Evolutionary conservation across 495 filamentous ascomycete genomes (phyloP).

Genomic region (Penicillium ochrochloron): DNA sequence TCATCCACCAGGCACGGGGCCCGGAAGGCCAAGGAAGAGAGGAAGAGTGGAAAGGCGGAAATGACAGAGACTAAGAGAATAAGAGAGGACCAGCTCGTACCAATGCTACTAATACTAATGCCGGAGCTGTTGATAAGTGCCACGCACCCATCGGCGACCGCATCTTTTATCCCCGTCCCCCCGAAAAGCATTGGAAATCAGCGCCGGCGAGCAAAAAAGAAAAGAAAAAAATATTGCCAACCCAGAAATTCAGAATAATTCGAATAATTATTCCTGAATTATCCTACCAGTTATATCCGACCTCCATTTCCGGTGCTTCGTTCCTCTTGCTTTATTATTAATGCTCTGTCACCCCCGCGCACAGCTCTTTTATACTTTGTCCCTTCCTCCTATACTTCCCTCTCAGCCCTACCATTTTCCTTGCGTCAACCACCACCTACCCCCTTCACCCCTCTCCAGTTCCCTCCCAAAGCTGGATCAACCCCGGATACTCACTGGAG

Average conservation of each 20-base stretch:
- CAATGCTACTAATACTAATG: background rate
- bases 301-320: conserved; percentile 14
- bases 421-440: background rate
- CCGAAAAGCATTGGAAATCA: conserved; percentile 36
- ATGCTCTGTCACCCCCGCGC: conserved; percentile 16
- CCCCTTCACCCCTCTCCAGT: conserved; percentile 3
- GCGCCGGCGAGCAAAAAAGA: conserved; percentile 13
- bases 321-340: conserved; percentile 13
- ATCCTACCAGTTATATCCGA: background rate
- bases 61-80: too few relatives aligned
- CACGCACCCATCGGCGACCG: conserved; percentile 40
- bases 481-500: background rate
- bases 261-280: conserved; percentile 9
- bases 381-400: conserved; percentile 23
- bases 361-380: conserved; percentile 24
- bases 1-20: background rate
- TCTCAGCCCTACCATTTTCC: conserved; percentile 30
- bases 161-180: conserved; percentile 40
- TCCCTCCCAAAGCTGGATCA: background rate
- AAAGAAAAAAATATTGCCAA: background rate
- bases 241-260: conserved; percentile 7
- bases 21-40: conserved; percentile 10
- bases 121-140: conserved; percentile 27
- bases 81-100: too few relatives aligned
- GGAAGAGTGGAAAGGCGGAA: conserved; percentile 10